Evolutionary conservation across 2,329 filamentous ascomycete genomes (phyloP).

Genomic region (Orbilia javanica): DNA sequence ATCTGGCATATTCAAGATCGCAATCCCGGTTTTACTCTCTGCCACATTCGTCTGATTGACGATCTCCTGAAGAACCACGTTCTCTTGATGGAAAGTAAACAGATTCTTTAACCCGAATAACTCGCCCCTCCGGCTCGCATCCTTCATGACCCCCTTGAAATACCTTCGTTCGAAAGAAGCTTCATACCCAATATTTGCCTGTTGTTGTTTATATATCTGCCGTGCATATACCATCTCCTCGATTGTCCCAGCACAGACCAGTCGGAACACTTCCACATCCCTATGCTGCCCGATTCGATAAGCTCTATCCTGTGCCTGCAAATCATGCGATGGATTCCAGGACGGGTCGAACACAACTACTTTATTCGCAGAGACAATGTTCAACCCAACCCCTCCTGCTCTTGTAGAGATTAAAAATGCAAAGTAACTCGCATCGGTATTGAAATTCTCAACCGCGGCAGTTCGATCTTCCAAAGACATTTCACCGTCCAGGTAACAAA

Average conservation of each 20-base stretch:
- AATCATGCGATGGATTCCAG: conserved; percentile 95
- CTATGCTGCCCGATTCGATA: conserved; percentile 94
- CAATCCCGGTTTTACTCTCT: conserved; percentile 87
- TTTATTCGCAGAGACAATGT: conserved; percentile 98
- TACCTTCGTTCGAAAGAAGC: conserved; percentile 92
- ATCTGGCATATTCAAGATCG: conserved; percentile 69
- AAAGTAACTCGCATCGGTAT: conserved; percentile 86
- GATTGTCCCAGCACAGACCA: conserved; percentile 90
- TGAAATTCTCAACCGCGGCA: conserved; percentile 87
- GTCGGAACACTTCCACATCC: conserved; percentile 93
- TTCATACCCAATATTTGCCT: conserved; percentile 96
- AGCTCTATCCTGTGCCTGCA: conserved; percentile 95
- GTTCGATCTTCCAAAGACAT: conserved; percentile 84
- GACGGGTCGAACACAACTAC: conserved; percentile 97
- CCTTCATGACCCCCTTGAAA: conserved; percentile 92
- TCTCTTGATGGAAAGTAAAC: conserved; percentile 82
- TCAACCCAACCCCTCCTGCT: conserved; percentile 91
- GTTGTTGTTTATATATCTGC: conserved; percentile 99
- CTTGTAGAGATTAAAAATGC: conserved; percentile 96
- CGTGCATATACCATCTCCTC: conserved; percentile 97
- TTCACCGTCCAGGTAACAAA: conserved; percentile 89
- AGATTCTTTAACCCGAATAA: conserved; percentile 92
- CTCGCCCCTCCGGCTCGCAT: conserved; percentile 85
- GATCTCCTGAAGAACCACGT: conserved; percentile 88
- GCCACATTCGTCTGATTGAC: conserved; percentile 99